Conservation (phyloP, 768 basidiomycete species). For the Albatrellus ellisii region DNA sequence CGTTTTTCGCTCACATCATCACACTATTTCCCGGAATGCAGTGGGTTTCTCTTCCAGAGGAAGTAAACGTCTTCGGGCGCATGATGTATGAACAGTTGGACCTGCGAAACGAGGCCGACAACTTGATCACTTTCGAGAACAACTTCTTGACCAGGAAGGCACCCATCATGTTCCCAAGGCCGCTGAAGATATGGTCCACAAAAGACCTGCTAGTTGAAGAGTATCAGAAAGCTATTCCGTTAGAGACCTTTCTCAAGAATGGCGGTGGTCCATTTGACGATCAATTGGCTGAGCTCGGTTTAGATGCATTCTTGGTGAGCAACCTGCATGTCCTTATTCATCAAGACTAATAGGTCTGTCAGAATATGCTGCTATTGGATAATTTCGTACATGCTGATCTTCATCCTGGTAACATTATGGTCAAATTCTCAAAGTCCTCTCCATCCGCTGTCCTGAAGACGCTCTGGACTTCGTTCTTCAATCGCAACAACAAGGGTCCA, state of each 20-base stretch:
- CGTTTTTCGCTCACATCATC: conserved; percentile 73
- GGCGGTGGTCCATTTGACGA: conserved; percentile 90
- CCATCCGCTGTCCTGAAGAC: conserved; percentile 50
- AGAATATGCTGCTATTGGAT: conserved; percentile 98
- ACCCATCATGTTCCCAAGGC: conserved; percentile 82
- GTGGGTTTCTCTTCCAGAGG: conserved; percentile 93
- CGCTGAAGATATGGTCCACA: conserved; percentile 71
- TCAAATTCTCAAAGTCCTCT: conserved; percentile 86
- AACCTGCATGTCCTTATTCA: not conserved
- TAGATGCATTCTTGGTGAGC: conserved; percentile 89
- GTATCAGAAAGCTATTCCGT: conserved; percentile 81
- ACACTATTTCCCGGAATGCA: conserved; percentile 83
- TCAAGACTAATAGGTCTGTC: conserved; percentile 6
- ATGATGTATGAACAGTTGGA: conserved; percentile 98
- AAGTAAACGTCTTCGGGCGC: conserved; percentile 84
- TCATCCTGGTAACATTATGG: conserved; percentile 93
- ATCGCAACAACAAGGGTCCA: conserved; percentile 18
- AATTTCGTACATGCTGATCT: conserved; percentile 94
- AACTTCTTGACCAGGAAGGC: conserved; percentile 75
- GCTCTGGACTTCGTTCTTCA: conserved; percentile 43
- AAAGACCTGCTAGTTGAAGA: conserved; percentile 83
- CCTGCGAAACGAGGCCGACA: conserved; percentile 80
- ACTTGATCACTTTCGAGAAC: conserved; percentile 70
- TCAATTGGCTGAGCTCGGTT: conserved; percentile 79
- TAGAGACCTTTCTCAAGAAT: conserved; percentile 77